These are phyloP conservation scores for Triadica sebifera DNA, from an alignment of 345 rosid genomes.

Conservation along the genomic window DNA sequence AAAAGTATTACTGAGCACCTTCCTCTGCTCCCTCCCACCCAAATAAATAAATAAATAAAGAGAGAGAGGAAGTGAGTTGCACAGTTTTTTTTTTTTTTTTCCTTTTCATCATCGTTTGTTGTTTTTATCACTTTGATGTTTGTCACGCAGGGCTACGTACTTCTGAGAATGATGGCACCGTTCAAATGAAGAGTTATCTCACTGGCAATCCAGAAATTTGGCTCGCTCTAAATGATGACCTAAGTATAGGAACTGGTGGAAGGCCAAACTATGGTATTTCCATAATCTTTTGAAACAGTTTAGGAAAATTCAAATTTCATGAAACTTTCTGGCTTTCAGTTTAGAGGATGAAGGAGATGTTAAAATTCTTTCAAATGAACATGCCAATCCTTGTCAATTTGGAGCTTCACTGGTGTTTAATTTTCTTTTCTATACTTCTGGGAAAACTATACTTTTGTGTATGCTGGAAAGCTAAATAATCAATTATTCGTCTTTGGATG, in stretches of 20 bases:
- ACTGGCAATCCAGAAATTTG: slow-evolving; percentile 94
- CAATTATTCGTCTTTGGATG: background rate
- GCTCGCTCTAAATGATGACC: slow-evolving; percentile 87
- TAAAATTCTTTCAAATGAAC: background rate
- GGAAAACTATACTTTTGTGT: background rate
- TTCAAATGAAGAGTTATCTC: slow-evolving; percentile 98
- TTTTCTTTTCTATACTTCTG: background rate
- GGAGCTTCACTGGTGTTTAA: background rate
- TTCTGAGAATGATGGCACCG: slow-evolving; percentile 96
- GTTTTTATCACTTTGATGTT: background rate
- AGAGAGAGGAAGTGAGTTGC: background rate
- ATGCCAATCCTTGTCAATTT: background rate
- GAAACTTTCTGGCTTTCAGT: background rate
- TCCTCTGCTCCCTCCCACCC: background rate
- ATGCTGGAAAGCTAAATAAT: background rate
- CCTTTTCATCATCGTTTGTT: background rate
- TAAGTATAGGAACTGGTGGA: slow-evolving; percentile 70
- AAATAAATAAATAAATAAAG: background rate
- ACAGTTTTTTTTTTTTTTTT: no score
- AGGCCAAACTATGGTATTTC: slow-evolving; percentile 66
- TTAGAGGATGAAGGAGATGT: background rate
- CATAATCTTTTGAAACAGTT: background rate
- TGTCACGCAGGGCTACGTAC: slow-evolving; percentile 76
- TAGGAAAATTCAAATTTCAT: background rate
- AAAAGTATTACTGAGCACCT: background rate